Evolutionary conservation across 1,139 yeast species (phyloP).

Genomic region (Zygosaccharomyces sapae): DNA sequence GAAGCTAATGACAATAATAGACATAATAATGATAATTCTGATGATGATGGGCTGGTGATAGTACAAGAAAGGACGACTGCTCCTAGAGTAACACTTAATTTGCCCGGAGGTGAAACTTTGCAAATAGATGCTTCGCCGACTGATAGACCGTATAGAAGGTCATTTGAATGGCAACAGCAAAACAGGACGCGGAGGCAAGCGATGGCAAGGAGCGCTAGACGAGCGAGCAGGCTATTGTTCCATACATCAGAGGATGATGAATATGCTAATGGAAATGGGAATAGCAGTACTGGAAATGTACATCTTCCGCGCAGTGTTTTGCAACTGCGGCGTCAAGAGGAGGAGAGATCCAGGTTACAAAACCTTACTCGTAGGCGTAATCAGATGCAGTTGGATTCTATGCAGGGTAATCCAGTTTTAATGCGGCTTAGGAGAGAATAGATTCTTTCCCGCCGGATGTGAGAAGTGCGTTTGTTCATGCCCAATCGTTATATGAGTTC

Average conservation of each 20-base stretch:
- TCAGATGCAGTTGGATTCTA: constrained; percentile 11
- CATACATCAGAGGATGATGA: constrained; percentile 14
- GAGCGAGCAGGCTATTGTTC: constrained; percentile 20
- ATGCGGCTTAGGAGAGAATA: constrained; percentile 17
- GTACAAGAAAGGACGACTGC: constrained; percentile 28
- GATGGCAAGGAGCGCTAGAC: constrained; percentile 22
- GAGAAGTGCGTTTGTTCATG: constrained; percentile 27
- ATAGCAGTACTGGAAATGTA: constrained; percentile 2
- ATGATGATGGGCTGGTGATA: constrained; percentile 30
- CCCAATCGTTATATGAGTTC: constrained; percentile 26
- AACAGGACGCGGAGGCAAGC: constrained; percentile 20
- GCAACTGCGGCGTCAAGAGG: constrained; percentile 15
- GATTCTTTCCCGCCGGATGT: constrained; percentile 21
- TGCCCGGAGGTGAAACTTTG: constrained; percentile 32
- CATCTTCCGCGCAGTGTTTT: constrained; percentile 18
- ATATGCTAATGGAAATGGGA: constrained; percentile 5
- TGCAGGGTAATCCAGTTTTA: constrained; percentile 14
- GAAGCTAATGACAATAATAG: neutral
- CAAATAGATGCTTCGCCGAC: constrained; percentile 22
- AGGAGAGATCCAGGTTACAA: constrained; percentile 11
- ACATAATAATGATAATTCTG: constrained; percentile 10
- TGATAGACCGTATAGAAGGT: constrained; percentile 29
- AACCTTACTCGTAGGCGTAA: constrained; percentile 13
- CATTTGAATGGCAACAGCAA: constrained; percentile 27
- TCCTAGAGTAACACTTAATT: constrained; percentile 24